A percentile compares a stretch with the other conserved stretches of the same genome.
phyloP scores from a whole-genome alignment of 768 basidiomycete species.

The Lanmaoa pseudosensibilis region DNA sequence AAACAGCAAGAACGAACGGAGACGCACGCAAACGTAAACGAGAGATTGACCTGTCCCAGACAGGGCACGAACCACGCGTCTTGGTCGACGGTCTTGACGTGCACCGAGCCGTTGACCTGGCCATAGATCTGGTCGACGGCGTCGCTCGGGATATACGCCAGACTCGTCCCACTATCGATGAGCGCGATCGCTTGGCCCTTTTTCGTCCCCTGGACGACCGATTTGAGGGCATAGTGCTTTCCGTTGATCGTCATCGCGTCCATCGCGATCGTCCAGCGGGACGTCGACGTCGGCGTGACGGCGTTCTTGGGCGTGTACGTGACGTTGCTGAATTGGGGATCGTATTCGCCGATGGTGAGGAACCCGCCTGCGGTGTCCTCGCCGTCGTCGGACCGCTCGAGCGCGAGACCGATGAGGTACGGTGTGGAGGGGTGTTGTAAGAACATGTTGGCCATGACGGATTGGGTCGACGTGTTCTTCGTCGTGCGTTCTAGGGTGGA shows the following conservation, averaged over 20 bases:
- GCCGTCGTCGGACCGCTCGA: constrained; percentile 41
- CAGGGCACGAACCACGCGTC: constrained; percentile 41
- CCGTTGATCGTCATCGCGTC: constrained; percentile 40
- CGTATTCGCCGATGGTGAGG: constrained; percentile 45
- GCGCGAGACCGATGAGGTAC: constrained; percentile 43
- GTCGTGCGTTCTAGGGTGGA: constrained; percentile 22
- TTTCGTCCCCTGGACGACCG: constrained; percentile 33
- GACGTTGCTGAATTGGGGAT: constrained; percentile 34
- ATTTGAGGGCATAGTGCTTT: constrained; percentile 25
- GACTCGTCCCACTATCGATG: constrained; percentile 46
- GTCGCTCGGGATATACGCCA: constrained; percentile 35
- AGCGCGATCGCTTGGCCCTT: constrained; percentile 36
- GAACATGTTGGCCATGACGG: constrained; percentile 44
- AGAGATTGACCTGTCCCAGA: constrained; percentile 30
- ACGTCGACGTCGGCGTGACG: constrained; percentile 35
- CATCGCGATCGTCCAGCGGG: constrained; percentile 45
- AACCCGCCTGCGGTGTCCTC: constrained; percentile 42
- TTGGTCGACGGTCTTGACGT: constrained; percentile 27
- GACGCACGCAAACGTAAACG: constrained; percentile 23
- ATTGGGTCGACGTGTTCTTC: constrained; percentile 16
- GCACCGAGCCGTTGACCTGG: constrained; percentile 37
- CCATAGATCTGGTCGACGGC: constrained; percentile 42
- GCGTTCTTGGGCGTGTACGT: constrained; percentile 32
- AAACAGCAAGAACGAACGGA: too few species aligned
- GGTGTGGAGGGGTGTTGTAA: constrained; percentile 34